Evolutionary conservation across 2,329 filamentous ascomycete species (phyloP).

Genomic region (Penicillium frequentans): DNA sequence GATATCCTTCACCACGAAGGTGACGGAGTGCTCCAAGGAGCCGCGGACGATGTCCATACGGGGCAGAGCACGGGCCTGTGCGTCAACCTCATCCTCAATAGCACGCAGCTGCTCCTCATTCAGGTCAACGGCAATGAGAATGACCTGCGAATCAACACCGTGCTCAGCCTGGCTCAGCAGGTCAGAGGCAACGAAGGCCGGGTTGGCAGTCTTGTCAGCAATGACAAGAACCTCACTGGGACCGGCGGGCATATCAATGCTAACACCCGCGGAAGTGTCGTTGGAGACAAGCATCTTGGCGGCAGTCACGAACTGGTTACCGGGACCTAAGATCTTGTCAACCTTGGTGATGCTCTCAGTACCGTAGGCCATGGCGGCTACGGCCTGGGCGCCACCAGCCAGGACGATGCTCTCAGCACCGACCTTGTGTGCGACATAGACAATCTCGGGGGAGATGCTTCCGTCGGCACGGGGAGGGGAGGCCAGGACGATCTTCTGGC

Average conservation of each 20-base stretch:
- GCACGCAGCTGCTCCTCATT: conserved; percentile 69
- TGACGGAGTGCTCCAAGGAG: conserved; percentile 87
- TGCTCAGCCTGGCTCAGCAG: conserved; percentile 95
- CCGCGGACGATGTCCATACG: conserved; percentile 91
- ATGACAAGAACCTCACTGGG: conserved; percentile 96
- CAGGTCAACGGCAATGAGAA: conserved; percentile 82
- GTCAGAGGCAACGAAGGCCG: conserved; percentile 93
- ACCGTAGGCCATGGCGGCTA: conserved; percentile 95
- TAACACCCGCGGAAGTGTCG: conserved; percentile 90
- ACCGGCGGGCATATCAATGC: conserved; percentile 98
- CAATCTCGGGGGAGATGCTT: conserved; percentile 90
- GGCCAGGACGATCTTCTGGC: conserved; percentile 89
- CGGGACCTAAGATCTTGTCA: conserved; percentile 96
- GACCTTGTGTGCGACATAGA: conserved; percentile 95
- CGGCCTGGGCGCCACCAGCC: conserved; percentile 90
- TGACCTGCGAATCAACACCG: conserved; percentile 92
- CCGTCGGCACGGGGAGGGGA: conserved; percentile 88
- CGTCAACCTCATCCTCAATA: conserved; percentile 89
- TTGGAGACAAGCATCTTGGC: conserved; percentile 99
- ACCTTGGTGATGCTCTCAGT: conserved; percentile 94
- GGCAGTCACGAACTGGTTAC: conserved; percentile 97
- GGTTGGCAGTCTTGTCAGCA: conserved; percentile 83
- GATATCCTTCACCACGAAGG: conserved; percentile 70
- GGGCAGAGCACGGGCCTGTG: conserved; percentile 81
- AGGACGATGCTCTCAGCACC: conserved; percentile 95